Evolutionary conservation across 257 asterid species (phyloP).

Genomic region (Gynochthodes officinalis): DNA sequence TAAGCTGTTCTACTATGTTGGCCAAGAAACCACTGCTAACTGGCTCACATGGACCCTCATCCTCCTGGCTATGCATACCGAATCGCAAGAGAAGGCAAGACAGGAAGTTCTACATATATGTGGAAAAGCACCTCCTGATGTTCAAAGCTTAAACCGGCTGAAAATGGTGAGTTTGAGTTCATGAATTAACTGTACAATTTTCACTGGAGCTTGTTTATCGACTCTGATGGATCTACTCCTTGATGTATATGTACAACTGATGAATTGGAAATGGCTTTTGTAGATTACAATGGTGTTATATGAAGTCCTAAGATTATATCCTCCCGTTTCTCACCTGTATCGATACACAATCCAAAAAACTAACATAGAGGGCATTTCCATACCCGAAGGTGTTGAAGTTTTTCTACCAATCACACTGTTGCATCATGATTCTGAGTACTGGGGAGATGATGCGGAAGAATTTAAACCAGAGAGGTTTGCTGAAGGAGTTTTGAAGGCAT

Average conservation of each 20-base stretch:
- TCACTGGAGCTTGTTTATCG: too few relatives aligned
- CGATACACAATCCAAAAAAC: not conserved
- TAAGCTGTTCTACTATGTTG: slow-evolving; percentile 26
- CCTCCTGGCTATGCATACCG: not conserved
- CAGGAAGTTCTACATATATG: not conserved
- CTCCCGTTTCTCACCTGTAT: slow-evolving; percentile 4
- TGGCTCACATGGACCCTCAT: slow-evolving; percentile 10
- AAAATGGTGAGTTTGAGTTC: not conserved
- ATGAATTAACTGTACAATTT: not conserved
- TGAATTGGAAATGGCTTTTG: not conserved
- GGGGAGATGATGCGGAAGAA: slow-evolving; percentile 19
- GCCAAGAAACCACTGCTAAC: slow-evolving; percentile 28
- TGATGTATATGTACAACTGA: too few relatives aligned
- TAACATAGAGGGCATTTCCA: not conserved
- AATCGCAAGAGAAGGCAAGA: slow-evolving; percentile 3
- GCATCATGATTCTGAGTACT: slow-evolving; percentile 8
- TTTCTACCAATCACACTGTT: not conserved
- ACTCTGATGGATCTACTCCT: too few relatives aligned
- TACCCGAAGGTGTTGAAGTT: slow-evolving; percentile 12
- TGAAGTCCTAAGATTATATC: slow-evolving; percentile 14
- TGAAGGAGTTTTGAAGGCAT: slow-evolving; percentile 8
- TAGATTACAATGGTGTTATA: slow-evolving; percentile 15
- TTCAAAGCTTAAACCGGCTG: not conserved
- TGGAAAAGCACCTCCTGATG: not conserved
- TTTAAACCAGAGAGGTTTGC: slow-evolving; percentile 18